Conservation (phyloP, 2,329 filamentous ascomycete species). For the Fusarium solani-melongenae region DNA sequence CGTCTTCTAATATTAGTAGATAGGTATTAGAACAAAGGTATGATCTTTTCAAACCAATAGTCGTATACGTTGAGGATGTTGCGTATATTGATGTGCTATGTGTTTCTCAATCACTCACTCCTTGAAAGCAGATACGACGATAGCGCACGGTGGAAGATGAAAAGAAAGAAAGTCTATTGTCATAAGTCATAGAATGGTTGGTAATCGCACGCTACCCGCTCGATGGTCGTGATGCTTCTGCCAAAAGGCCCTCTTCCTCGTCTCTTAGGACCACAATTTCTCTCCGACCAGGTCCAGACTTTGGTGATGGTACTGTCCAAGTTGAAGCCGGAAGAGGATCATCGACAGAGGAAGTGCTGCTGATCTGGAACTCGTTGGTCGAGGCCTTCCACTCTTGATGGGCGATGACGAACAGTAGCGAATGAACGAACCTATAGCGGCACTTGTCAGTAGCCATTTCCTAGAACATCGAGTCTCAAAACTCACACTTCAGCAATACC, state of each 20-base stretch:
- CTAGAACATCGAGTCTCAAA: not conserved
- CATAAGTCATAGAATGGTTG: not conserved
- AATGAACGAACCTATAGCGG: constrained; percentile 6
- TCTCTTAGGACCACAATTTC: not conserved
- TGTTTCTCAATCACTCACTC: not conserved
- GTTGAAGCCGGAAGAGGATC: not conserved
- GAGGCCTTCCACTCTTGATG: constrained; percentile 16
- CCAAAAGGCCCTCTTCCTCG: constrained; percentile 18
- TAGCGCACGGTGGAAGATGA: not conserved
- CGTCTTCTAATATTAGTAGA: not conserved
- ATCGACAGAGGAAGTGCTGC: not conserved
- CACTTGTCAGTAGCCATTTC: not conserved
- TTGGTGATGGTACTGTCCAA: not conserved
- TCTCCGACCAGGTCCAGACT: not conserved
- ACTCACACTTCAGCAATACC: constrained; percentile 24
- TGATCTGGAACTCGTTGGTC: not conserved
- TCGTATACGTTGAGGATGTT: not conserved
- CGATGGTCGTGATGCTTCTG: not conserved
- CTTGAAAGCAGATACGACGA: not conserved
- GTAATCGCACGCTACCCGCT: not conserved
- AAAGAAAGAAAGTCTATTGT: not conserved
- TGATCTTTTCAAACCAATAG: not conserved
- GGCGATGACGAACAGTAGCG: constrained; percentile 9
- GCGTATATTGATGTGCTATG: too few relatives aligned
- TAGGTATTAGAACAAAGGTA: not conserved